These are phyloP conservation scores for Cercospora canescens DNA, from an alignment of 2,329 filamentous ascomycete species.

Conservation along the genomic window DNA sequence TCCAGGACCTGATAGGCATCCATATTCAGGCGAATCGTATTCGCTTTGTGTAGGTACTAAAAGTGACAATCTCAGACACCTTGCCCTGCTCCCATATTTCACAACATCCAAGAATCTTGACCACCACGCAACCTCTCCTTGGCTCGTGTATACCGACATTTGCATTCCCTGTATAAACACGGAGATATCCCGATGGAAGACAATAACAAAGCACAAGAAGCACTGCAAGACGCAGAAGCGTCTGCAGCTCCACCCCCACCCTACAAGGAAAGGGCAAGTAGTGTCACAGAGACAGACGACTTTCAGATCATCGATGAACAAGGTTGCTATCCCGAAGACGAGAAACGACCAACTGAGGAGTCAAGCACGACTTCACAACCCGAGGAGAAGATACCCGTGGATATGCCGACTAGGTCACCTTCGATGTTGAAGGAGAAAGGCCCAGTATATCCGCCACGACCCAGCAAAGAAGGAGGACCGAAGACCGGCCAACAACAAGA, in stretches of 20 bases:
- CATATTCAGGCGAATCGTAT: not conserved
- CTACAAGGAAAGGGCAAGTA: constrained; percentile 11
- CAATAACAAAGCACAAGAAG: constrained; percentile 15
- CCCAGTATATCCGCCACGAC: constrained; percentile 2
- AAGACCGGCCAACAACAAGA: not conserved
- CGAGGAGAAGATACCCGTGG: not conserved
- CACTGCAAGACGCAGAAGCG: constrained; percentile 14
- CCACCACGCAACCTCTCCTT: constrained; percentile 1
- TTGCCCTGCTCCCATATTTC: not conserved
- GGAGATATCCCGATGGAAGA: not conserved
- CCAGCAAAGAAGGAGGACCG: not conserved
- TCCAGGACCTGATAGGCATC: constrained; percentile 8
- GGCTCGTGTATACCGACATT: constrained; percentile 3
- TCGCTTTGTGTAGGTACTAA: constrained; percentile 5
- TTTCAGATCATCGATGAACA: constrained; percentile 14
- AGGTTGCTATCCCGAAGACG: constrained; percentile 4
- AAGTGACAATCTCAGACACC: not conserved
- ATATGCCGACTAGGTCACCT: not conserved
- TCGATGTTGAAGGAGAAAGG: constrained; percentile 8
- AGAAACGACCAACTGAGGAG: not conserved
- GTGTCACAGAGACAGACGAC: constrained; percentile 10
- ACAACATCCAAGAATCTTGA: constrained; percentile 7
- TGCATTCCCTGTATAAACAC: not conserved
- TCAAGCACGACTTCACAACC: not conserved
- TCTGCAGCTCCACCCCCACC: constrained; percentile 12